Conservation (phyloP, 1,139 yeast genomes). For the Kodamaea ohmeri region DNA sequence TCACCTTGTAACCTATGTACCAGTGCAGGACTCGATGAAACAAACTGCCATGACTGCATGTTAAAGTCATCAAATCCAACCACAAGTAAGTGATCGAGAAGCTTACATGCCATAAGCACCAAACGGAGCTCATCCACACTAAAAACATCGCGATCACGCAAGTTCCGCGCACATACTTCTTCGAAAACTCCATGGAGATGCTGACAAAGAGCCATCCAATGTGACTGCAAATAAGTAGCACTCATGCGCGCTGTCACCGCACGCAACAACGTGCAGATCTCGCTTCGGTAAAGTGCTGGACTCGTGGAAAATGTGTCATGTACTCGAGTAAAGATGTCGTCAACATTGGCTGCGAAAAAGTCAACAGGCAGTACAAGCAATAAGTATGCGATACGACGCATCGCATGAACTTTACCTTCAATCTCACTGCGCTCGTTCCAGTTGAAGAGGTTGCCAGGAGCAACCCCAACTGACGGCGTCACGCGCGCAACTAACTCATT, state of each 20-base stretch:
- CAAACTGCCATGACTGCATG: conserved; percentile 80
- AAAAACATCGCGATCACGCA: conserved; percentile 32
- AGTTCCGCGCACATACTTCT: conserved; percentile 26
- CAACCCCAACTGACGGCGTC: conserved; percentile 46
- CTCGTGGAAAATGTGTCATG: conserved; percentile 39
- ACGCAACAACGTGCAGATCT: conserved; percentile 57
- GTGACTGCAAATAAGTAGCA: conserved; percentile 60
- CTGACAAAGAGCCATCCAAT: conserved; percentile 70
- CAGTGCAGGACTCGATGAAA: conserved; percentile 69
- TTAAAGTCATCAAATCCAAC: conserved; percentile 77
- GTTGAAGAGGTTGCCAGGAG: conserved; percentile 60
- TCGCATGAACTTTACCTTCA: conserved; percentile 44
- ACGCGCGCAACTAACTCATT: conserved; percentile 52
- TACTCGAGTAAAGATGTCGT: conserved; percentile 51
- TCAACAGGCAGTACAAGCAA: conserved; percentile 61
- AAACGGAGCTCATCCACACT: conserved; percentile 41
- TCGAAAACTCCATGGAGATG: conserved; percentile 56
- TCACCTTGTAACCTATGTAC: conserved; percentile 38
- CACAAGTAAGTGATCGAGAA: conserved; percentile 70
- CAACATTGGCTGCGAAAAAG: conserved; percentile 46
- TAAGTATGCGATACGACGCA: conserved; percentile 62
- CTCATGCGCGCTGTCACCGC: conserved; percentile 61
- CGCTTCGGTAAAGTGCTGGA: conserved; percentile 39
- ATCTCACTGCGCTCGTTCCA: conserved; percentile 75
- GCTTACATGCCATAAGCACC: conserved; percentile 63